Evolutionary conservation across 495 filamentous ascomycete species (phyloP).

Genomic region (Aspergillus hancockii): DNA sequence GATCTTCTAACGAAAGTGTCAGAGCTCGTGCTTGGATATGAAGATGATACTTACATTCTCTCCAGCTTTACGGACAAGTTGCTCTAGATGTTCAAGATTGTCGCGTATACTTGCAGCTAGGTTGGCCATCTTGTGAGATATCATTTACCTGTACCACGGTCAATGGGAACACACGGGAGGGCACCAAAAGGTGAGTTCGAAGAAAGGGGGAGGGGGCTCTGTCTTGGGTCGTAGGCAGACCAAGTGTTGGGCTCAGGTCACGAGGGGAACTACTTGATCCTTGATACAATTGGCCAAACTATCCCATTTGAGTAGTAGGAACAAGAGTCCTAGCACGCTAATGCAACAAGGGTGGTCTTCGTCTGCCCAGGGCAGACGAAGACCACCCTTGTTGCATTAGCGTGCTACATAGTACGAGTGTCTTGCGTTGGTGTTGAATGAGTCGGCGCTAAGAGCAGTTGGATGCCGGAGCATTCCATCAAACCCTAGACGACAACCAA

Average conservation of each 20-base stretch:
- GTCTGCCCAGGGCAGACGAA: no score
- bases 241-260: no score
- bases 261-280: background rate
- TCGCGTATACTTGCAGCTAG: background rate
- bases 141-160: background rate
- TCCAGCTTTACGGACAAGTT: constrained; percentile 3
- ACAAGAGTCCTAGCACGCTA: background rate
- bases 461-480: no score
- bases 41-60: background rate
- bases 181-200: background rate
- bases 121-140: background rate
- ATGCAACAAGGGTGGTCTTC: constrained; percentile 5
- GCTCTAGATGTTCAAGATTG: background rate
- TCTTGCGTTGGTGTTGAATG: no score
- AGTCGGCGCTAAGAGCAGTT: no score
- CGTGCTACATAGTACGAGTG: no score
- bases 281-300: background rate
- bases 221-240: no score
- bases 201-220: no score
- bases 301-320: background rate
- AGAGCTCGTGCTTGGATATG: background rate
- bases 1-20: background rate
- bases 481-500: no score
- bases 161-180: background rate
- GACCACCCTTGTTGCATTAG: no score